These are phyloP conservation scores for Carallia pectinifolia DNA, from an alignment of 345 rosid genomes.

Conservation along the genomic window DNA sequence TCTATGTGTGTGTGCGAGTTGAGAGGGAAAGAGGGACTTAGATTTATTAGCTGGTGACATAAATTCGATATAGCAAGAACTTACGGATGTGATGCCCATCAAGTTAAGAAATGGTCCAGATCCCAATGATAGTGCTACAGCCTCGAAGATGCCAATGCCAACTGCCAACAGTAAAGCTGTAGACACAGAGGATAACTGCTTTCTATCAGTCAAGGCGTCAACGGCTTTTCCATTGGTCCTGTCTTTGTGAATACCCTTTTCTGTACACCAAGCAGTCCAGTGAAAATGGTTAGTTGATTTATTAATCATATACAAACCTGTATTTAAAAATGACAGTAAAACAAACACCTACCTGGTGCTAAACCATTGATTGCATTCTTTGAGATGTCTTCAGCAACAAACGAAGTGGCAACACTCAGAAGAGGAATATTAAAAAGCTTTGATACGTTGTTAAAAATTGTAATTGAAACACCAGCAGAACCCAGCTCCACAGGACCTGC, in stretches of 20 bases:
- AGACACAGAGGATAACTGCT: constrained; percentile 84
- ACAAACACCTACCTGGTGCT: constrained; percentile 40
- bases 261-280: constrained; percentile 25
- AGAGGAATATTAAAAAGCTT: constrained; percentile 94
- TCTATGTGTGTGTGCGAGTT: neutral
- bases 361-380: constrained; percentile 45
- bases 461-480: constrained; percentile 77
- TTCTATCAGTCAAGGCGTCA: constrained; percentile 45
- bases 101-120: constrained; percentile 71
- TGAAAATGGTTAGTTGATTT: neutral
- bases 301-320: no score
- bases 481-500: constrained; percentile 87
- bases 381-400: constrained; percentile 90
- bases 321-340: neutral
- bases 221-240: constrained; percentile 39
- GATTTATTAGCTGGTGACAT: neutral
- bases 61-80: constrained; percentile 22
- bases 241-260: constrained; percentile 29
- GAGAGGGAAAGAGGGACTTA: neutral
- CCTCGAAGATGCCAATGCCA: constrained; percentile 84
- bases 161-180: constrained; percentile 79
- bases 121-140: constrained; percentile 67
- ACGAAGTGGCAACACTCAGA: constrained; percentile 90
- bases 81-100: constrained; percentile 75
- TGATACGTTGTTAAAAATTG: constrained; percentile 80